Conservation (phyloP, 352 stramenopile genomes). For the Globisporangium megalacanthum region DNA sequence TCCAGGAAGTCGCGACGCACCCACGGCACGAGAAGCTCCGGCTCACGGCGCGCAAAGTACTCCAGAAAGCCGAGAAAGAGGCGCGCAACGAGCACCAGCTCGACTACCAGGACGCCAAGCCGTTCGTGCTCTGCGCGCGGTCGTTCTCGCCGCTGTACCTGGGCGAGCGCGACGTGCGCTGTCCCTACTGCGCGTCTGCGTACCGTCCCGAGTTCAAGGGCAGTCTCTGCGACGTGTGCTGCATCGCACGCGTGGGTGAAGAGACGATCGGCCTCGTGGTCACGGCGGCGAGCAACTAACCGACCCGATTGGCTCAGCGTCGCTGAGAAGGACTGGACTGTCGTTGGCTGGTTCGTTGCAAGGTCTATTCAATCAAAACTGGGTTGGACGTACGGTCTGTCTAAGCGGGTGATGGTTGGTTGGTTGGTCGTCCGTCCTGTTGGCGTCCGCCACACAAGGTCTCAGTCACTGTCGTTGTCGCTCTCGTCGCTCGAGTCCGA, state of each 20-base stretch:
- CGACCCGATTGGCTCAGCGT: too few relatives aligned
- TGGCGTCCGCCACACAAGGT: too few relatives aligned
- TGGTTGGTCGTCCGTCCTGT: too few relatives aligned
- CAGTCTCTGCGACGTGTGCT: slow-evolving; percentile 91
- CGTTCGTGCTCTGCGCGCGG: slow-evolving; percentile 93
- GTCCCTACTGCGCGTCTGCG: slow-evolving; percentile 92
- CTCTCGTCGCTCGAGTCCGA: too few relatives aligned
- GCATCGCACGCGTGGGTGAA: slow-evolving; percentile 90
- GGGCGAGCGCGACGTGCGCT: slow-evolving; percentile 86
- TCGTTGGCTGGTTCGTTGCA: too few relatives aligned
- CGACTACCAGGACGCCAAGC: slow-evolving; percentile 97
- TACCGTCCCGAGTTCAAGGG: slow-evolving; percentile 89
- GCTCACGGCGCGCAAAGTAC: slow-evolving; percentile 95
- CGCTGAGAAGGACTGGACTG: too few relatives aligned
- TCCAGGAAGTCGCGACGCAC: slow-evolving; percentile 92
- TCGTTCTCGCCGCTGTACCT: slow-evolving; percentile 96
- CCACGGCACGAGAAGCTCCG: slow-evolving; percentile 92
- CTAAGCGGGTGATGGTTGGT: too few relatives aligned
- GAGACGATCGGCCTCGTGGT: slow-evolving; percentile 95
- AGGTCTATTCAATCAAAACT: too few relatives aligned
- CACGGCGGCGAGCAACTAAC: slow-evolving; percentile 28
- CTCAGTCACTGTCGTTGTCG: too few relatives aligned
- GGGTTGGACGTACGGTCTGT: too few relatives aligned
- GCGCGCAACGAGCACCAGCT: slow-evolving; percentile 97
- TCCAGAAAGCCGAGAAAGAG: slow-evolving; percentile 98